Conservation (phyloP, 2,329 filamentous ascomycete species). For the Fusarium clavum region DNA sequence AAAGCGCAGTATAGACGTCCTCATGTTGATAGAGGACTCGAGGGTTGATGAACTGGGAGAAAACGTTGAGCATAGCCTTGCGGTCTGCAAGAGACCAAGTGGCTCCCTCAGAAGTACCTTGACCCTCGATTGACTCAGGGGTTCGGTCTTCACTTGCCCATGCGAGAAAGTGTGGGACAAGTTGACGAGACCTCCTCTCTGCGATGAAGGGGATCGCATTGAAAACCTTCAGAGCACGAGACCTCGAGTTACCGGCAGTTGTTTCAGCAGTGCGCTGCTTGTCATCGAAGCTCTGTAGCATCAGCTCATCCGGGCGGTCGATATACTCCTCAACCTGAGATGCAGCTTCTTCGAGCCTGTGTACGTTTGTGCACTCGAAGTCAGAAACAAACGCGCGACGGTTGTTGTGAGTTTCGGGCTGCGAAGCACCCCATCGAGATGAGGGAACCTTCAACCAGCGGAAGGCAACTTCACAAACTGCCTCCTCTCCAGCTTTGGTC, state of each 20-base stretch:
- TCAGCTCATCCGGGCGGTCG: conserved; percentile 65
- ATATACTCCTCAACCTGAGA: conserved; percentile 64
- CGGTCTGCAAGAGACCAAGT: conserved; percentile 83
- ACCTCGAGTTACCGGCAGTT: conserved; percentile 69
- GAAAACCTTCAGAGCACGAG: conserved; percentile 84
- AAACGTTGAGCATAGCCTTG: conserved; percentile 82
- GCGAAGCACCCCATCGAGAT: conserved; percentile 62
- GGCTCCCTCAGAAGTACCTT: conserved; percentile 51
- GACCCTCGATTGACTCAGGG: conserved; percentile 50
- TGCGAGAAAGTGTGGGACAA: conserved; percentile 87
- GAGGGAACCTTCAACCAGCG: conserved; percentile 77
- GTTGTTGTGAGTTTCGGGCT: conserved; percentile 50
- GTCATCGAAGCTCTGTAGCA: conserved; percentile 73
- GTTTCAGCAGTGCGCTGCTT: conserved; percentile 67
- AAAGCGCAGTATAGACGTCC: conserved; percentile 79
- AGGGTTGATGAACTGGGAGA: conserved; percentile 88
- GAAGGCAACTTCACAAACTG: conserved; percentile 78
- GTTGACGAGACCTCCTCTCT: conserved; percentile 84
- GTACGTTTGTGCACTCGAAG: conserved; percentile 86
- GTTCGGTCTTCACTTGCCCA: conserved; percentile 73
- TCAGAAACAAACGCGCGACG: conserved; percentile 67
- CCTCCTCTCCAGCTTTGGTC: conserved; percentile 76
- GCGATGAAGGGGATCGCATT: conserved; percentile 78
- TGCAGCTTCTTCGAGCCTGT: conserved; percentile 66
- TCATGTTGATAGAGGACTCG: conserved; percentile 81